Conservation (phyloP, 805 yeast genomes). For the Cyberlindnera petersonii region DNA sequence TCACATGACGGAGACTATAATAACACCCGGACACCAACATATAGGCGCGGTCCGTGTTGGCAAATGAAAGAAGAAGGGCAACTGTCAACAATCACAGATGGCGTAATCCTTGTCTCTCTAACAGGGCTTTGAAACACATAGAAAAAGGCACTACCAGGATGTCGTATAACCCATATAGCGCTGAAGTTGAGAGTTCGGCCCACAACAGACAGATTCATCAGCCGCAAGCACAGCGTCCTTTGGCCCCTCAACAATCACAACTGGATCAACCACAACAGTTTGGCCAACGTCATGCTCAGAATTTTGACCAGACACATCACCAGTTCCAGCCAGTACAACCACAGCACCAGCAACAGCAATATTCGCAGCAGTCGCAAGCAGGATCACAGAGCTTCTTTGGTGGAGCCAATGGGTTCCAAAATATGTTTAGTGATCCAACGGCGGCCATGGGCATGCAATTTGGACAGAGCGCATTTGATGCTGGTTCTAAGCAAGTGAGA, state of each 20-base stretch:
- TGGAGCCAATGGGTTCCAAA: slow-evolving; percentile 25
- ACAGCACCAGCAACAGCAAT: slow-evolving; percentile 14
- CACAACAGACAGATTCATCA: slow-evolving; percentile 21
- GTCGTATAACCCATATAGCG: slow-evolving; percentile 48
- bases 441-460: slow-evolving; percentile 84
- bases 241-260: slow-evolving; percentile 12
- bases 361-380: slow-evolving; percentile 7
- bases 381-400: background rate
- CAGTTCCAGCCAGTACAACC: slow-evolving; percentile 7
- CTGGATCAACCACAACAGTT: slow-evolving; percentile 17
- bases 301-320: slow-evolving; percentile 11
- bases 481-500: slow-evolving; percentile 76
- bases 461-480: slow-evolving; percentile 79
- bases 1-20: too few relatives aligned
- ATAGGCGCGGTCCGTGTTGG: too few relatives aligned
- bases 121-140: too few relatives aligned
- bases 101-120: too few relatives aligned
- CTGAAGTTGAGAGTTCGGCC: slow-evolving; percentile 19
- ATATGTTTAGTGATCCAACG: slow-evolving; percentile 70
- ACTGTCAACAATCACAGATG: too few relatives aligned
- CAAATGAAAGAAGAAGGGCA: too few relatives aligned
- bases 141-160: too few relatives aligned
- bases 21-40: too few relatives aligned
- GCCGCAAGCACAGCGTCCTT: slow-evolving; percentile 27
- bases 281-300: slow-evolving; percentile 10